phyloP scores from a whole-genome alignment of 257 asterid species.

The Solanum bukasovii region DNA sequence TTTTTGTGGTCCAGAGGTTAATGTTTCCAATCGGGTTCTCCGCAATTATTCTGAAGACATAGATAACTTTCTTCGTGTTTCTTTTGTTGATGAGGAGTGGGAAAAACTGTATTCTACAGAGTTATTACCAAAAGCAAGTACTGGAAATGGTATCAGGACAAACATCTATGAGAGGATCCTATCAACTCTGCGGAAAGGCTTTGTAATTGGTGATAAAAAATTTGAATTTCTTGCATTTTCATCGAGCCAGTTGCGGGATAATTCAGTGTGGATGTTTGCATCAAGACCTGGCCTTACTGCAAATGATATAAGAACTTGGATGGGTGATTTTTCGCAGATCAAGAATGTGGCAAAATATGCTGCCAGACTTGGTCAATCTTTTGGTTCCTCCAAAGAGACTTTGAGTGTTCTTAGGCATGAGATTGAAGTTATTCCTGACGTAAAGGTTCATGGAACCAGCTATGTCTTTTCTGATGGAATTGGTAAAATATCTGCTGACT shows the following conservation, averaged over 20 bases:
- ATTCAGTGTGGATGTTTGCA: conserved; percentile 93
- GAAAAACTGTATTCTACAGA: conserved; percentile 55
- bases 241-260: conserved; percentile 80
- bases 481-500: conserved; percentile 68
- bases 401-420: conserved; percentile 39
- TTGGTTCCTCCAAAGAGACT: conserved; percentile 80
- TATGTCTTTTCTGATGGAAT: conserved; percentile 84
- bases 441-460: conserved; percentile 13
- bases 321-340: conserved; percentile 69
- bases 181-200: conserved; percentile 51
- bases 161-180: conserved; percentile 53
- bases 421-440: conserved; percentile 40
- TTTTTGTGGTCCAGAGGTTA: conserved; percentile 75
- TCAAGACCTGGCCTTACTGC: conserved; percentile 32
- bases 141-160: conserved; percentile 30
- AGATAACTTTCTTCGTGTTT: conserved; percentile 77
- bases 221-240: conserved; percentile 92
- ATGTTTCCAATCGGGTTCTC: conserved; percentile 71
- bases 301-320: conserved; percentile 58
- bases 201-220: conserved; percentile 54
- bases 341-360: conserved; percentile 85
- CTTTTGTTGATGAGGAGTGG: conserved; percentile 91
- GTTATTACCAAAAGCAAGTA: conserved; percentile 29
- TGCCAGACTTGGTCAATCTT: conserved; percentile 98
- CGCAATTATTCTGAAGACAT: conserved; percentile 40